Evolutionary conservation across 23 red algal genomes (phyloP), one percentile per base, ranked within the genome.

Genomic region (Gracilaria gracilis): DNA sequence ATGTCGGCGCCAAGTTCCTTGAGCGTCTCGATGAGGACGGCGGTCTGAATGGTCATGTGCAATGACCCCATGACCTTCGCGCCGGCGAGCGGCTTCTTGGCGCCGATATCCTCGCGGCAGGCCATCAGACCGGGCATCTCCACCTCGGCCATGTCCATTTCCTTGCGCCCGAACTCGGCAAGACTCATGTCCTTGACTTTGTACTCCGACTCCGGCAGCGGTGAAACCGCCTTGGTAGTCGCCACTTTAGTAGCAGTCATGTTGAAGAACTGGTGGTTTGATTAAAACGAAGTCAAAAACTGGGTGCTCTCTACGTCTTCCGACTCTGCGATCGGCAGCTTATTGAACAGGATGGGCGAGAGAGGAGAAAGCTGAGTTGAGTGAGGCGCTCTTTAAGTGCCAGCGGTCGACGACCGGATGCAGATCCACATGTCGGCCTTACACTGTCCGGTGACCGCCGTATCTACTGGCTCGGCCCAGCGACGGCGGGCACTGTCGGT

Each of bases 21-120:
- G 57, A 98, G 86, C 17, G 97, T 98, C 85, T 98, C 97, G 73
- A 98, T 98, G 28, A 98, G 88, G 37, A 98, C 97, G 34, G 93
- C 97, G 8, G 97, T 98, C 81, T 98, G 97, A 34, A 98, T 91
- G 53, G 97, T 98, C 97, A 98, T 98, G 84, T 98, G 97, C 39
- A 98, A 81, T 5, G 97, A 98, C 42, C 97, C 97, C 87, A 95
- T 95, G 17, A 98, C 94, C 64, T 95, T 88, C 9, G 93, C 85
- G 36, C 97, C 97, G 31, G 84, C 28, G 0, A 98, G 91, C 0
- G 97, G 97, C 84, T 98, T 95, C 53, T 65, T 72, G 38, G 93
- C 27, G 33, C 93, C 97, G 66, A 95, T 93, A 75, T 98, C 97
- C 27, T 95, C 89, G 31, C 97, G 94, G 25, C 79, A 87, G 36